A percentile compares a stretch with the other conserved stretches of the same genome.
phyloP scores from a whole-genome alignment of 768 basidiomycete genomes.

The Lactarius vividus region DNA sequence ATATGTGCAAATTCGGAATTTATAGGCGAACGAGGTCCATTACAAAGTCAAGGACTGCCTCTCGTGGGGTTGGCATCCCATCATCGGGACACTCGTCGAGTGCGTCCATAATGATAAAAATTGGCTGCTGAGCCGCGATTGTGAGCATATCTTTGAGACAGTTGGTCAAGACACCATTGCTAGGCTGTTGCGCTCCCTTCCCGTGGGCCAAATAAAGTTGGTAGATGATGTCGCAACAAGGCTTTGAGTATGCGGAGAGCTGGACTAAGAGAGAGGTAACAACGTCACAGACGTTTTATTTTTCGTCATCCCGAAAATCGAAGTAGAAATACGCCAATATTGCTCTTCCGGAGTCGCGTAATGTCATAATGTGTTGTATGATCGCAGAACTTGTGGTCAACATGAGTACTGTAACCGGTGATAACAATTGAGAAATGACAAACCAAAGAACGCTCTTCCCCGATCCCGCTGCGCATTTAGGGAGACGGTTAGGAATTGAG shows the following conservation, averaged over 20 bases:
- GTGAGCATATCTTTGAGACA: not conserved
- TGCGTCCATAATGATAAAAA: not conserved
- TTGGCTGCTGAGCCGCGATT: not conserved
- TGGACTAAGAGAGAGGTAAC: not conserved
- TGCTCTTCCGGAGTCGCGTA: not conserved
- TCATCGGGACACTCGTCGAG: not conserved
- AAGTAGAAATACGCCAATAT: not conserved
- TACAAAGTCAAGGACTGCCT: not conserved
- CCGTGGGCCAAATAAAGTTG: not conserved
- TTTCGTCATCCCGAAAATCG: not conserved
- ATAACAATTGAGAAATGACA: not conserved
- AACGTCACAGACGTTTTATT: not conserved
- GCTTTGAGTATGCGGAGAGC: not conserved
- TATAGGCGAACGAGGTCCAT: not conserved
- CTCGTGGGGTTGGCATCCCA: not conserved
- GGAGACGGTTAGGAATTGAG: not conserved
- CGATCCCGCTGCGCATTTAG: not conserved
- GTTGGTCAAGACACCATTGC: not conserved
- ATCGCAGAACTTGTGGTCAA: not conserved
- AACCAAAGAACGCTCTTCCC: not conserved
- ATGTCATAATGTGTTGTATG: not conserved
- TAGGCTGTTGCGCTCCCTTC: not conserved
- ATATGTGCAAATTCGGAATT: not conserved
- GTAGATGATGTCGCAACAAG: not conserved
- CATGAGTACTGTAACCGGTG: not conserved